Base-by-base conservation (phyloP, 257 asterid genomes). In the Ballota nigra region DNA sequence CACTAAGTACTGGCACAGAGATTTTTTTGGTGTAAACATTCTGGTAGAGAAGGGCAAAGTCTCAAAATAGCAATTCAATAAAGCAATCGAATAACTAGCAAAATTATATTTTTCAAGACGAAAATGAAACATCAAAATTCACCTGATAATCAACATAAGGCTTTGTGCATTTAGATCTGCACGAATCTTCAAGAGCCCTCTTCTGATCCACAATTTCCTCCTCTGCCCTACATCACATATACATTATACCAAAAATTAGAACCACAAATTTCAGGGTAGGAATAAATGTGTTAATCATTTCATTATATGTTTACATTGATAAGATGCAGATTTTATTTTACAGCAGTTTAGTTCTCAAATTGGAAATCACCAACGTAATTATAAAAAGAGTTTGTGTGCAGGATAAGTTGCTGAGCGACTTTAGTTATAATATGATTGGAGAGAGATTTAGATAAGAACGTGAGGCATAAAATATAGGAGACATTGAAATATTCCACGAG, bases 131-230 rank as follows among this genome's bases (percentile, higher is more conserved):
- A 41, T 63, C 9, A 12, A 23, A 59, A 20, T 67, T 22, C 40
- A 75, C 79, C 79, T 75, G 73, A 63, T 75, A 75, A 45, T 67
- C 79, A 68, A 75, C 79, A 59, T 13, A 75, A 68, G 69, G 57
- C 47, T 68, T 75, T 22, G 70, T 75, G 79, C 79, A 75, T 45
- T 66, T 33, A 28, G 74, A 34, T 59, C 29, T 75, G 79, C 69
- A 67, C 22, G 79, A 75, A 34, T 75, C 74, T 65, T 75, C 74
- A n/a, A 67, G 79, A 59, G 26, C 29, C 69, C 45, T 67, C 64
- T 75, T 75, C 40, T 20, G 78, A 66, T 74, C 79, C 69, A 43
- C 69, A 58, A 15, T 51, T 29, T 67, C 79, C 11, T 74, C 74
- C 7, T 69, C 43, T 0, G 57, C 66, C 79, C 79, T 74, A 18